Conservation (phyloP, 345 rosid species). For the Microcos paniculata region DNA sequence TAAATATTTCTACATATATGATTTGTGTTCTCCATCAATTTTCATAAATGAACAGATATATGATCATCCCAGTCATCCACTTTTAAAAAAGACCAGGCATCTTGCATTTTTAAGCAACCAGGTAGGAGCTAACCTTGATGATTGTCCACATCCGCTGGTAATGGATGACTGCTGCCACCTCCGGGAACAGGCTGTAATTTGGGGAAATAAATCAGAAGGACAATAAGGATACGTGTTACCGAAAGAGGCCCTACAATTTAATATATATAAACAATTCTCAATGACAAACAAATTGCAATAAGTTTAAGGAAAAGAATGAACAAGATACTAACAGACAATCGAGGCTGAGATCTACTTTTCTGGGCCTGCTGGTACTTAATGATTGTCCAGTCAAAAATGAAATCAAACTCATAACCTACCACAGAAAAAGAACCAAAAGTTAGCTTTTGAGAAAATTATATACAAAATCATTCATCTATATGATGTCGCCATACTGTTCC, state of each 20-base stretch:
- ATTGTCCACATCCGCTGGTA: conserved; percentile 46
- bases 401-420: conserved; percentile 81
- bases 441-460: not conserved
- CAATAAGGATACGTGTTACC: not conserved
- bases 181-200: conserved; percentile 62
- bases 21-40: not conserved
- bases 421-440: conserved; percentile 13
- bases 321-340: conserved; percentile 45
- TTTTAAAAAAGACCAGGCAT: not conserved
- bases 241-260: conserved; percentile 5
- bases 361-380: conserved; percentile 86
- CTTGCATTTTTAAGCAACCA: not conserved
- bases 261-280: not conserved
- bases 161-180: conserved; percentile 58
- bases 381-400: conserved; percentile 93
- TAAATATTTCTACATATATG: not conserved
- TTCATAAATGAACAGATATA: not conserved
- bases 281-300: not conserved
- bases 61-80: not conserved
- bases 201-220: conserved; percentile 11
- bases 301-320: not conserved
- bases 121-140: conserved; percentile 77
- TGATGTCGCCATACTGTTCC: not conserved
- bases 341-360: conserved; percentile 65
- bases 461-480: not conserved